Percentiles rank a stretch among this genome's conserved stretches.
Evolutionary conservation across 768 basidiomycete genomes (phyloP).

Genomic region (Tulasnella sp.): DNA sequence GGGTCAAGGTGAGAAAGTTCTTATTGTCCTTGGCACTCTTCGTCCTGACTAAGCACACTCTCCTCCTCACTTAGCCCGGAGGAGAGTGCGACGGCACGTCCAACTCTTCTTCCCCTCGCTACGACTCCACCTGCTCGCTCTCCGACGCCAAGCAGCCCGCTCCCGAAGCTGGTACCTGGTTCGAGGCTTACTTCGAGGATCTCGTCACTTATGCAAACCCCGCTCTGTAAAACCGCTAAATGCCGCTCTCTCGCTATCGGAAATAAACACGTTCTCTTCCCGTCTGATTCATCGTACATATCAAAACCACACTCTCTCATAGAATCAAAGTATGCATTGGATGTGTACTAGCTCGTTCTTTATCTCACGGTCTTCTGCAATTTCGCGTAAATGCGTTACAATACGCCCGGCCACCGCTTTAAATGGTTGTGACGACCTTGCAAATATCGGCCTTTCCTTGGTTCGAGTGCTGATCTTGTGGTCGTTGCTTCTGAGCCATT

Average conservation of each 20-base stretch:
- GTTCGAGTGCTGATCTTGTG: background rate
- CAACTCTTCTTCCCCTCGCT: slow-evolving; percentile 30
- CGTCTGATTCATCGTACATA: background rate
- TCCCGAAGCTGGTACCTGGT: slow-evolving; percentile 36
- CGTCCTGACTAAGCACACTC: background rate
- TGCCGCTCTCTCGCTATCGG: background rate
- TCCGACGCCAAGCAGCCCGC: slow-evolving; percentile 34
- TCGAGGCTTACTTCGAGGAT: slow-evolving; percentile 36
- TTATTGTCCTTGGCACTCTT: background rate
- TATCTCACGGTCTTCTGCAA: background rate
- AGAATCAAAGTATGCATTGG: background rate
- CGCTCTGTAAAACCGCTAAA: background rate
- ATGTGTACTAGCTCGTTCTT: slow-evolving; percentile 10
- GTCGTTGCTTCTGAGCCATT: background rate
- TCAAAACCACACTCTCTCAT: background rate
- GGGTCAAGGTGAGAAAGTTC: slow-evolving; percentile 49
- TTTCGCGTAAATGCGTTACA: slow-evolving; percentile 1
- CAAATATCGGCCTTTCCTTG: slow-evolving; percentile 1
- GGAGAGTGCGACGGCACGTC: slow-evolving; percentile 36
- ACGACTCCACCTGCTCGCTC: slow-evolving; percentile 34
- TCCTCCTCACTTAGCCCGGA: slow-evolving; percentile 29
- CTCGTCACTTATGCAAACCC: slow-evolving; percentile 32
- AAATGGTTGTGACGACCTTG: background rate
- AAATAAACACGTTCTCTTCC: background rate
- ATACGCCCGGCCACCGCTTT: background rate